Evolutionary conservation across 2,329 filamentous ascomycete species (phyloP).

Genomic region (Neoscytalidium dimidiatum): DNA sequence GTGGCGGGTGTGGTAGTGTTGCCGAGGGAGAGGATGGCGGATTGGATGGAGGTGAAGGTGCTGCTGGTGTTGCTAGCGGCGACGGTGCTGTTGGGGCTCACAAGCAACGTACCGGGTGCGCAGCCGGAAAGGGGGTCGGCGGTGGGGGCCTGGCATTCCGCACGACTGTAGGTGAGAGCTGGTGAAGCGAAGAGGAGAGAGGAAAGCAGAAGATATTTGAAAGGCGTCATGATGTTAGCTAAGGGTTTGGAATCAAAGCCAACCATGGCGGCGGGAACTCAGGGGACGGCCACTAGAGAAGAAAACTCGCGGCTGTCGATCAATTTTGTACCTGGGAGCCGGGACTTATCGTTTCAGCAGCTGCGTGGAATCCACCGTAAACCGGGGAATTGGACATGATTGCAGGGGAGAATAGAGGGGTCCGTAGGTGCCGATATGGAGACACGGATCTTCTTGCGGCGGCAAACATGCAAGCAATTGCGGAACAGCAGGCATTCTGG

Average conservation of each 20-base stretch:
- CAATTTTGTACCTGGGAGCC: background rate
- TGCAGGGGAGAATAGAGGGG: constrained; percentile 19
- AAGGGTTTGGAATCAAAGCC: background rate
- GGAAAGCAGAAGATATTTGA: background rate
- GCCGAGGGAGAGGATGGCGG: constrained; percentile 50
- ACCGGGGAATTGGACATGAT: constrained; percentile 34
- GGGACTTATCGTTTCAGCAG: background rate
- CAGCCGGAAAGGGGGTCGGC: constrained; percentile 41
- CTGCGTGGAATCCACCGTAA: background rate
- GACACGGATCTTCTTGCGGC: constrained; percentile 1
- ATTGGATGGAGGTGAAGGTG: constrained; percentile 45
- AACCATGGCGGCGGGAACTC: background rate
- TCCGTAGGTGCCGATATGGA: background rate
- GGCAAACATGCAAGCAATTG: constrained; percentile 1
- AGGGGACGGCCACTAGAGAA: background rate
- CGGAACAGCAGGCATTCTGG: background rate
- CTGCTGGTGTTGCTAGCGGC: constrained; percentile 20
- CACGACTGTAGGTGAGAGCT: constrained; percentile 1
- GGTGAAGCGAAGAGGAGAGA: constrained; percentile 31
- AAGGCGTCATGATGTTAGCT: background rate
- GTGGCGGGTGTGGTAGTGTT: constrained; percentile 49
- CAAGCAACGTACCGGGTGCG: constrained; percentile 35
- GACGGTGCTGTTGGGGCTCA: constrained; percentile 26
- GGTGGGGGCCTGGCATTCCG: constrained; percentile 40
- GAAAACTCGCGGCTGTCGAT: background rate